Conservation (phyloP, 108 stramenopile genomes). For the Skeletonema tropicum region DNA sequence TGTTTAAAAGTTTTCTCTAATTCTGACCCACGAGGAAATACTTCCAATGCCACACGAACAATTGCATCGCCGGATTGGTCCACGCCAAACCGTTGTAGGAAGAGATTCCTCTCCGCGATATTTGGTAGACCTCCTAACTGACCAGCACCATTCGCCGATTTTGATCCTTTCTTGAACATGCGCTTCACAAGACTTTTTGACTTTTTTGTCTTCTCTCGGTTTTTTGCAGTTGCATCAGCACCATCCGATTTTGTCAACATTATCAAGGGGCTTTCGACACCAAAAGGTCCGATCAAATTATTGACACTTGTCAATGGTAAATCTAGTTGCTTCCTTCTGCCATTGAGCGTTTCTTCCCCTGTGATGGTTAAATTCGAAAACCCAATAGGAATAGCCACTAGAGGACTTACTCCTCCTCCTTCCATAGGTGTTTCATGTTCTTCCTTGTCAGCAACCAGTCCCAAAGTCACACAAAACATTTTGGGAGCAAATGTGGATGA, state of each 20-base stretch:
- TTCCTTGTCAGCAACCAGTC: conserved; percentile 22
- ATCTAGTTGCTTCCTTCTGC: conserved; percentile 25
- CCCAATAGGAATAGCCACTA: conserved; percentile 34
- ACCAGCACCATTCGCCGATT: neutral
- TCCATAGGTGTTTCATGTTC: neutral
- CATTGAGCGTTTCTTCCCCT: conserved; percentile 37
- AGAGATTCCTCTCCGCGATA: conserved; percentile 16
- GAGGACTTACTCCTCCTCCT: neutral
- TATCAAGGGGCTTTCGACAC: conserved; percentile 15
- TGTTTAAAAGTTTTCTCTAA: conserved; percentile 34
- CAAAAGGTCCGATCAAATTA: conserved; percentile 23
- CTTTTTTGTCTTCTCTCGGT: neutral
- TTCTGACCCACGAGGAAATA: conserved; percentile 41
- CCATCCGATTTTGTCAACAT: conserved; percentile 2
- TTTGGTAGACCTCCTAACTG: conserved; percentile 35
- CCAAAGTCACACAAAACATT: conserved; percentile 35
- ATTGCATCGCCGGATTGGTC: conserved; percentile 35
- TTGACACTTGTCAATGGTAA: conserved; percentile 28
- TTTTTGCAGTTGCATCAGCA: neutral
- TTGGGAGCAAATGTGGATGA: conserved; percentile 32
- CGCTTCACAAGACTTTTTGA: conserved; percentile 20
- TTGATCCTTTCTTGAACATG: conserved; percentile 21
- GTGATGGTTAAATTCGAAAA: conserved; percentile 33
- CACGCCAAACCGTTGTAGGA: conserved; percentile 31
- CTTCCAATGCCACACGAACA: conserved; percentile 33